Percentiles rank a stretch among this genome's conserved stretches.
phyloP scores from a whole-genome alignment of 2,329 filamentous ascomycete genomes.

The Colletotrichum tanaceti region DNA sequence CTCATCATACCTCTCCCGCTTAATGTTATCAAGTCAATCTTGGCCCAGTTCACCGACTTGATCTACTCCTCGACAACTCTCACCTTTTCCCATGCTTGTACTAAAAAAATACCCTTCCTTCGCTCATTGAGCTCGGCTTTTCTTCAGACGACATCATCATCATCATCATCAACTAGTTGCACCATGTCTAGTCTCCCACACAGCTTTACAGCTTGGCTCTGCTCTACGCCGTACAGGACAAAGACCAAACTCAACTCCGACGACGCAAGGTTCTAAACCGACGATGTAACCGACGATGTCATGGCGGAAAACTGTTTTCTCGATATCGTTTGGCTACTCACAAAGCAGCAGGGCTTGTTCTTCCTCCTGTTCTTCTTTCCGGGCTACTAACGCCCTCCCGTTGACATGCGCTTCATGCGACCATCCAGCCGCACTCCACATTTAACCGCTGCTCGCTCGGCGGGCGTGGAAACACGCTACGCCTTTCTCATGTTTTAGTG shows the following conservation, averaged over 20 bases:
- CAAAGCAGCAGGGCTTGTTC: slow-evolving; percentile 12
- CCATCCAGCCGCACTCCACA: slow-evolving; percentile 1
- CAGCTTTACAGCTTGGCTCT: no score
- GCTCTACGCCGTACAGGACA: no score
- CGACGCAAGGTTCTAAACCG: not conserved
- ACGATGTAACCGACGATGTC: not conserved
- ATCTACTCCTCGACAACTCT: no score
- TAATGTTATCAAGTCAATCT: no score
- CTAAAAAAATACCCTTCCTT: no score
- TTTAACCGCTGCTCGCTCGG: not conserved
- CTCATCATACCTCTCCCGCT: not conserved
- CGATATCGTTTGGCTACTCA: not conserved
- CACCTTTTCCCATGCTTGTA: no score
- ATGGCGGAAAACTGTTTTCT: not conserved
- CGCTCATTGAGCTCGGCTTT: no score
- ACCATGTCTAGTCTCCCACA: not conserved
- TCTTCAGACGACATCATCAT: no score
- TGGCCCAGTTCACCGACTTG: no score
- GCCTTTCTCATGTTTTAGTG: no score
- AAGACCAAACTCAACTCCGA: not conserved
- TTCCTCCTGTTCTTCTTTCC: slow-evolving; percentile 1
- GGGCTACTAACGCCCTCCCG: slow-evolving; percentile 21
- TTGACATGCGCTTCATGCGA: slow-evolving; percentile 17
- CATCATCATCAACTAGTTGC: no score
- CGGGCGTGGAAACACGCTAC: not conserved